These are phyloP conservation scores for Chlamydomonas sphaeroides DNA, from an alignment of 139 green algal species.

Conservation along the genomic window DNA sequence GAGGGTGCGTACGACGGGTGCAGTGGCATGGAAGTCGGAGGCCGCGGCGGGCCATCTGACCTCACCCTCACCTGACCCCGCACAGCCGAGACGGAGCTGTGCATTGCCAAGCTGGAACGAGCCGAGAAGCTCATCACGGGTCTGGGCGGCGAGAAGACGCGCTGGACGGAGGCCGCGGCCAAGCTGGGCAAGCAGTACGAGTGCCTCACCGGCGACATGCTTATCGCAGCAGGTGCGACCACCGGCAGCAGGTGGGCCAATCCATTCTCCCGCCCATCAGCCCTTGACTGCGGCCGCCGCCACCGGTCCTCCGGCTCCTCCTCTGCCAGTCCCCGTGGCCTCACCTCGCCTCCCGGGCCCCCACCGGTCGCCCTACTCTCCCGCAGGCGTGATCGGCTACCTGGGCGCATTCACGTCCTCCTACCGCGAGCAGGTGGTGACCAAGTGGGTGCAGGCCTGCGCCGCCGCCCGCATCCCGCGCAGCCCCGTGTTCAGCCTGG, in stretches of 20 bases:
- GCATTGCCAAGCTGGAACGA: slow-evolving; percentile 77
- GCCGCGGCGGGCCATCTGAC: neutral
- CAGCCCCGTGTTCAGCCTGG: slow-evolving; percentile 65
- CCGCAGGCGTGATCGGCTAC: slow-evolving; percentile 73
- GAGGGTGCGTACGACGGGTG: slow-evolving; percentile 38
- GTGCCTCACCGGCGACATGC: slow-evolving; percentile 82
- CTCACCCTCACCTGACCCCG: neutral
- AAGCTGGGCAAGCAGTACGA: slow-evolving; percentile 67
- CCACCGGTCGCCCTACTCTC: neutral
- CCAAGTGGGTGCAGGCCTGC: slow-evolving; percentile 59
- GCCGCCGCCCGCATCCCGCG: slow-evolving; percentile 55
- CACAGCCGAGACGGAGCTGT: slow-evolving; percentile 74
- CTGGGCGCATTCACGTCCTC: slow-evolving; percentile 78
- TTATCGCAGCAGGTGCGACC: slow-evolving; percentile 63
- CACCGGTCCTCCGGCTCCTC: too few relatives aligned
- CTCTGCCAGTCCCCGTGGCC: too few relatives aligned
- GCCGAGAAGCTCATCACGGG: slow-evolving; percentile 84
- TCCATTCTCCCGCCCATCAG: too few relatives aligned
- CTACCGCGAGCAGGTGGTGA: slow-evolving; percentile 66
- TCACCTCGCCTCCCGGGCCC: too few relatives aligned
- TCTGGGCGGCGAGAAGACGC: slow-evolving; percentile 77
- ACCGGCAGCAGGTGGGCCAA: too few relatives aligned
- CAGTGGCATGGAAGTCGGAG: too few relatives aligned
- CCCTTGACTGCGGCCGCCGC: too few relatives aligned
- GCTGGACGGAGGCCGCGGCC: slow-evolving; percentile 74